Base-by-base conservation (phyloP, 306 rosid genomes). In the Cyclanthera cordifolia region DNA sequence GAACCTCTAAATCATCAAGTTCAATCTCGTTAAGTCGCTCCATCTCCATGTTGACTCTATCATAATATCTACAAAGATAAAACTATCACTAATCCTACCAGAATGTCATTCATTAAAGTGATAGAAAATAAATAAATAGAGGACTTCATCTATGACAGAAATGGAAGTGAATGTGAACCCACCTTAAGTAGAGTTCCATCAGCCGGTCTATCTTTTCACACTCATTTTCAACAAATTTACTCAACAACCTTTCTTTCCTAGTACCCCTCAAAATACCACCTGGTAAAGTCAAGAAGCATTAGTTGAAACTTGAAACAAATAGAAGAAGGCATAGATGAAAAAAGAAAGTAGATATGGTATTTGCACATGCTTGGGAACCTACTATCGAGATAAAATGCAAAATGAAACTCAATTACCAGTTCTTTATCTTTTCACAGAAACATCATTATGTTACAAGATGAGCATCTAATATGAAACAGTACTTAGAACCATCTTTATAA, bases 241-340 rank as follows among this genome's bases (percentile, higher is more conserved):
- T 85, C 49, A 92, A 85, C 73, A 92, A 75, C 81, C 97, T 84
- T 25, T 92, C 98, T 82, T 90, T 87, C 79, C 96, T 92, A 30
- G 98, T 83, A 73, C 96, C 98, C 85, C 95, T 87, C 74, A 84
- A 69, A 80, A 92, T 89, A 75, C 95, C 98, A 85, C 95, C 98
- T 92, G 90, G 47, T 51, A 74, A 73, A 43, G 69, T 54, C 71
- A 24, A 72, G 48, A 27, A 82, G 64, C 43, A 11, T 69, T 41
- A 77, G 52, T 60, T 8, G 65, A 54, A 13, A 77, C 55, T 60
- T 8, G 65, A 54, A 13, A 77, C 55, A 25, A 4, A 58, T 53
- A 23, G 34, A 23, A 59, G 20, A 47, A 52, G 49, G 27, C 48
- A 17, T 32, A 32, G 53, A 47, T 32, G 8, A 20, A 48, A 51